phyloP scores from a whole-genome alignment of 768 basidiomycete genomes.

The Amanita pallidorosea region DNA sequence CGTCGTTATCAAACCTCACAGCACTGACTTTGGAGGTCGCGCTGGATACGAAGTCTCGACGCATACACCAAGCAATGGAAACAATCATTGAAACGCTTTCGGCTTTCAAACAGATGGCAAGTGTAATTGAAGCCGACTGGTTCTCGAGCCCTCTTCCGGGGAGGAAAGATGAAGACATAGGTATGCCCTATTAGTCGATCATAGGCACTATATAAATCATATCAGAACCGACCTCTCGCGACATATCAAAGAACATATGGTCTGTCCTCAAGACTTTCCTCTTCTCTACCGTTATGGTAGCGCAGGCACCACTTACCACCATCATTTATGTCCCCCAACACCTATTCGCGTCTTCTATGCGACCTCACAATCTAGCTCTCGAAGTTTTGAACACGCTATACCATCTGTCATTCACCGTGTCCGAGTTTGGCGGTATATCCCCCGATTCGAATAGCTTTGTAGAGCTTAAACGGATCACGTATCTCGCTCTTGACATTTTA shows the following conservation, averaged over 20 bases:
- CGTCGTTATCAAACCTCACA: constrained; percentile 22
- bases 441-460: constrained; percentile 47
- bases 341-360: constrained; percentile 9
- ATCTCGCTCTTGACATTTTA: constrained; percentile 68
- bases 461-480: constrained; percentile 68
- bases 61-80: constrained; percentile 18
- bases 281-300: constrained; percentile 64
- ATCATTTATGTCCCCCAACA: constrained; percentile 40
- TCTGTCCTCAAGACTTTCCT: constrained; percentile 60
- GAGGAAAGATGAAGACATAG: constrained; percentile 20
- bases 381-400: constrained; percentile 46
- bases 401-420: constrained; percentile 65
- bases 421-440: constrained; percentile 69
- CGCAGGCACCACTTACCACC: constrained; percentile 48
- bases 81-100: constrained; percentile 20
- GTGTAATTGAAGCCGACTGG: constrained; percentile 39
- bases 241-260: constrained; percentile 48
- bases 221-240: constrained; percentile 32
- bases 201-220: constrained; percentile 3
- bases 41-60: constrained; percentile 21
- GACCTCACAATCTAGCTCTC: constrained; percentile 34
- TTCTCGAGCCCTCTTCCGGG: constrained; percentile 26
- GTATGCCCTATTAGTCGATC: constrained; percentile 11
- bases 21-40: constrained; percentile 23
- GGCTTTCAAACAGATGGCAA: constrained; percentile 24